phyloP scores from a whole-genome alignment of 768 basidiomycete genomes.

The Kwoniella sp. region DNA sequence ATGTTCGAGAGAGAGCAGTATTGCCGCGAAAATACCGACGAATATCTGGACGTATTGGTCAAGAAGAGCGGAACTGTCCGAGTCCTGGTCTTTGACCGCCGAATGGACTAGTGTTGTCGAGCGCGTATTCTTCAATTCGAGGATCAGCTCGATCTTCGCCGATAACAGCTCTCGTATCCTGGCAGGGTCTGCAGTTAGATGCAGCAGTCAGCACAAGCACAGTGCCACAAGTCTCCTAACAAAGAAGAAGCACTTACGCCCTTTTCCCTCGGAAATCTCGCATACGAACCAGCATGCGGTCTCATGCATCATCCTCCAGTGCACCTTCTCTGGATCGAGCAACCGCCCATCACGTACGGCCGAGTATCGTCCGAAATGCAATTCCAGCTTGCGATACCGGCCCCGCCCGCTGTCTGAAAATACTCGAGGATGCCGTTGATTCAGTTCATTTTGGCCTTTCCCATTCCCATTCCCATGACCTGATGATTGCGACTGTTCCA shows the following conservation, averaged over 20 bases:
- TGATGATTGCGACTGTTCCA: background rate
- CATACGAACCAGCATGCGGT: constrained; percentile 10
- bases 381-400: background rate
- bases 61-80: background rate
- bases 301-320: constrained; percentile 9
- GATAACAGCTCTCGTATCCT: constrained; percentile 3
- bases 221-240: background rate
- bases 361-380: constrained; percentile 10
- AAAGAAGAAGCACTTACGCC: background rate
- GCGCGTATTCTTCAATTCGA: constrained; percentile 2
- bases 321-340: constrained; percentile 9
- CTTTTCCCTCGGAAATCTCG: constrained; percentile 7
- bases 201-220: background rate
- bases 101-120: background rate
- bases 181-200: background rate
- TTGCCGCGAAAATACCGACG: background rate
- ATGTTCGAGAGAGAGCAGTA: constrained; percentile 3
- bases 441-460: no score
- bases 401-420: background rate
- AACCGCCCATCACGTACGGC: background rate
- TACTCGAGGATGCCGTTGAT: no score
- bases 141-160: background rate
- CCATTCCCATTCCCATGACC: no score
- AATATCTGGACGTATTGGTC: constrained; percentile 3
- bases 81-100: background rate